phyloP scores from a whole-genome alignment of 2,329 filamentous ascomycete species.

The Colletotrichum simmondsii region DNA sequence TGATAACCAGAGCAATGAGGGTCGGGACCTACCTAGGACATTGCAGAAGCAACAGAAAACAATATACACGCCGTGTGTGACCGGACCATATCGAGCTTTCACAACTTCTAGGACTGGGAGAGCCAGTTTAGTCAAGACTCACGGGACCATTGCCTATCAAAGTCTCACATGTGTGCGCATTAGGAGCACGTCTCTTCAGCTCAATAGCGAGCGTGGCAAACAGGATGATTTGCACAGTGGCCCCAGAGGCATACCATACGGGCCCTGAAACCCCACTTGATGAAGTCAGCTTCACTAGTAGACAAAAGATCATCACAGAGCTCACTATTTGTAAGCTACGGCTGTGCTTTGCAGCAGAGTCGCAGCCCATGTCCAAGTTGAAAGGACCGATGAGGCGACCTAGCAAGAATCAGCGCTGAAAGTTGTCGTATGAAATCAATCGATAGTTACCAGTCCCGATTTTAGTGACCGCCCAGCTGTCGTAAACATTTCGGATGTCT shows the following conservation, averaged over 20 bases:
- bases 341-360: slow-evolving; percentile 82
- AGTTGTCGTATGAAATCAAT: rapidly evolving
- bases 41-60: slow-evolving; percentile 84
- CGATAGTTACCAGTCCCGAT: slow-evolving; percentile 72
- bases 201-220: slow-evolving; percentile 94
- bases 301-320: rapidly evolving
- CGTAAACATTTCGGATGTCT: slow-evolving; percentile 93
- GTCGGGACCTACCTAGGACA: slow-evolving; percentile 60
- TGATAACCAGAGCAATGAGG: background rate
- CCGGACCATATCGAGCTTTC: slow-evolving; percentile 78
- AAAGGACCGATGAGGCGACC: slow-evolving; percentile 87
- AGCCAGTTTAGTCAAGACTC: background rate
- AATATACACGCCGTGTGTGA: slow-evolving; percentile 82
- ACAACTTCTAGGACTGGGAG: slow-evolving; percentile 78
- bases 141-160: rapidly evolving
- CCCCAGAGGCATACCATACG: slow-evolving; percentile 74
- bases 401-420: background rate
- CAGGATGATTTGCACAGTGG: slow-evolving; percentile 86
- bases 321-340: slow-evolving; percentile 80
- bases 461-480: slow-evolving; percentile 91
- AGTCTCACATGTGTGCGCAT: slow-evolving; percentile 75
- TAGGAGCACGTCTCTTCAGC: slow-evolving; percentile 86
- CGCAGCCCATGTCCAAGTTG: slow-evolving; percentile 93
- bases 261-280: slow-evolving; percentile 66
- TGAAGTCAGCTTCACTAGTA: background rate